Evolutionary conservation across 441 rosid genomes (phyloP).

Genomic region (Erodium trifolium): DNA sequence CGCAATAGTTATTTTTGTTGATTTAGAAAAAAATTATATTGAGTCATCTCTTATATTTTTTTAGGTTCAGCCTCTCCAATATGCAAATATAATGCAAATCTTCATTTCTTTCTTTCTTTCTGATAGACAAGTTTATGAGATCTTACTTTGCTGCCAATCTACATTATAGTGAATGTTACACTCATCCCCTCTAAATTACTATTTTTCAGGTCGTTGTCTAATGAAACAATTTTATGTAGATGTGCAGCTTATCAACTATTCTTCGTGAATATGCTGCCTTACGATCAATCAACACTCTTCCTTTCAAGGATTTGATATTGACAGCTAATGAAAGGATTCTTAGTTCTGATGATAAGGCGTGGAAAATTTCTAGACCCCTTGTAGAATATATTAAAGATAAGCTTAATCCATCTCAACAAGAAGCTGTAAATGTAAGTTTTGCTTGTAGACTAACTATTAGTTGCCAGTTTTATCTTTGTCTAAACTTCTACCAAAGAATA

Average conservation of each 20-base stretch:
- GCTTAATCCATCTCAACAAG: slow-evolving; percentile 73
- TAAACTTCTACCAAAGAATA: neutral
- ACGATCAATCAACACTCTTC: slow-evolving; percentile 62
- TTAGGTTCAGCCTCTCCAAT: neutral
- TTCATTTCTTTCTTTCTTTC: neutral
- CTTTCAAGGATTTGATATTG: slow-evolving; percentile 83
- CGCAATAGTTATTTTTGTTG: too few relatives aligned
- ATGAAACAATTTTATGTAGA: slow-evolving; percentile 34
- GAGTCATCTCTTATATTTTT: neutral
- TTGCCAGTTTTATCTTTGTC: slow-evolving; percentile 3
- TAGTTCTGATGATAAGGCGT: slow-evolving; percentile 50
- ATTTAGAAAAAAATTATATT: neutral
- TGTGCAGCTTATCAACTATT: slow-evolving; percentile 86
- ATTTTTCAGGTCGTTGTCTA: slow-evolving; percentile 13
- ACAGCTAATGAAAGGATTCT: slow-evolving; percentile 44
- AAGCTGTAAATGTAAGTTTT: slow-evolving; percentile 73
- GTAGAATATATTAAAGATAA: slow-evolving; percentile 47
- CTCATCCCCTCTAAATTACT: neutral
- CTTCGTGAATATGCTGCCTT: slow-evolving; percentile 80
- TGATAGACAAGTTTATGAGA: neutral
- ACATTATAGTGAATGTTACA: neutral
- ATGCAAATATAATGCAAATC: neutral
- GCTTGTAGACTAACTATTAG: neutral
- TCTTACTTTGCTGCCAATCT: neutral
- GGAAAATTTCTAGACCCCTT: slow-evolving; percentile 70